Percentiles rank a stretch among this genome's conserved stretches.
Evolutionary conservation across 768 basidiomycete species (phyloP).

Genomic region (Asterophora lycoperdoides): DNA sequence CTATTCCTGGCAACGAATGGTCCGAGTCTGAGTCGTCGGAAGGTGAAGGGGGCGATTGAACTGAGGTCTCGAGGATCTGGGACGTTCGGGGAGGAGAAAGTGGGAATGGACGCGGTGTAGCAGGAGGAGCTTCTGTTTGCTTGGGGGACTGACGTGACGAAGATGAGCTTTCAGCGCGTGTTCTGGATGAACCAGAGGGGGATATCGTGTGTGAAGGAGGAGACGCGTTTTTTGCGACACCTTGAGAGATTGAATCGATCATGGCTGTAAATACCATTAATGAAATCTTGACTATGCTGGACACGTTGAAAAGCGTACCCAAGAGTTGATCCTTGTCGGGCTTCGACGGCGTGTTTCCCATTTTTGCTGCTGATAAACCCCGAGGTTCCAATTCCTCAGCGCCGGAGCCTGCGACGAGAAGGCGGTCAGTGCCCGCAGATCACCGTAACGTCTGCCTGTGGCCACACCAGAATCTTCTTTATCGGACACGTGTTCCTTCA

Average conservation of each 20-base stretch:
- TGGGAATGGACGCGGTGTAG: slow-evolving; percentile 7
- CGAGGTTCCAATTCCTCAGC: background rate
- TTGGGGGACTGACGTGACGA: too few relatives aligned
- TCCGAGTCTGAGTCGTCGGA: slow-evolving; percentile 7
- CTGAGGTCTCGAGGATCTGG: background rate
- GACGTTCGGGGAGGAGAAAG: slow-evolving; percentile 10
- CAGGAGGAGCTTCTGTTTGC: background rate
- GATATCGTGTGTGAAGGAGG: too few relatives aligned
- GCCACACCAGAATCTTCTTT: background rate
- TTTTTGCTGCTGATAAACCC: background rate
- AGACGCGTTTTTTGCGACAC: too few relatives aligned
- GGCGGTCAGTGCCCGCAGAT: too few relatives aligned
- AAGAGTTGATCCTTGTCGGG: background rate
- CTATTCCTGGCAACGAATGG: background rate
- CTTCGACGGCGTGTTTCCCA: background rate
- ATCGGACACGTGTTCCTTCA: background rate
- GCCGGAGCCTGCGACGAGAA: background rate
- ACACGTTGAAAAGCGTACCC: background rate
- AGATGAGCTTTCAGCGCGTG: too few relatives aligned
- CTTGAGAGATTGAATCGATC: background rate
- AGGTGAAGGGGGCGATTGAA: background rate
- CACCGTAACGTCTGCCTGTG: too few relatives aligned
- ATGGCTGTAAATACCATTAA: background rate
- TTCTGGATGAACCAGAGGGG: too few relatives aligned
- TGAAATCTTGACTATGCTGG: background rate